Evolutionary conservation across 225 moss, liverwort and hornwort genomes (phyloP), one percentile per base, ranked within the genome.

Genomic region (Marchantia paleacea): DNA sequence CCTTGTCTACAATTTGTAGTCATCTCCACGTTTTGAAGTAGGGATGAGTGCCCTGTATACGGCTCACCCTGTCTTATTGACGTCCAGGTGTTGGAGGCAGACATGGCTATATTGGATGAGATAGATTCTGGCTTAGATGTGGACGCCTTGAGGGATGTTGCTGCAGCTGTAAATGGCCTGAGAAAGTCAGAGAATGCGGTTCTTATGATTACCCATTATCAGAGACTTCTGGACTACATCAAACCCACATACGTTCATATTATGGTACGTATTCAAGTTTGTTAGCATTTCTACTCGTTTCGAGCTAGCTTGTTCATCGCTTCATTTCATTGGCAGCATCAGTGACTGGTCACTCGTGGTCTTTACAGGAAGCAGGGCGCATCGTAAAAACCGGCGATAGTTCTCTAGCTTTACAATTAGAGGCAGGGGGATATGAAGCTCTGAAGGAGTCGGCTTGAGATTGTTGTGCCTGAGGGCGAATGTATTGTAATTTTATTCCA

Each of bases 201-300:
- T 26, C 92, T 97, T 12, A 97, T 97, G 93, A 97, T 97, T 61
- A 97, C 95, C 77, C 97, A 97, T 85, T 97, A 97, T 69, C 97
- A 95, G 89, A 91, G 95, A 81, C 88, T 97, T 67, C 87, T 97
- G 75, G 93, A 97, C 76, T 97, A 97, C 87, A 93, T 97, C 81
- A 83, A 89, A 51, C 97, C 97, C 58, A 88, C 80, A 52, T 97
- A 84, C 75, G 97, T 97, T 74, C 97, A 97, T 76, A 97, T 97
- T 39, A 97, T 97, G 97, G 97, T 97, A 86, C 39, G 39, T 39
- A 39, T 39, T 39, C 39, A 39, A 29, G 68, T 72, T 62, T 39
- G 13, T 48, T 67, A 26, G 28, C 39, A 15, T 75, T 31, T 55
- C 73, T 29, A 22, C 16, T 65, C 22, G 19, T 65, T 65, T 25